Conservation (phyloP, 2,329 filamentous ascomycete genomes). For the Akanthomyces dipterigenus region DNA sequence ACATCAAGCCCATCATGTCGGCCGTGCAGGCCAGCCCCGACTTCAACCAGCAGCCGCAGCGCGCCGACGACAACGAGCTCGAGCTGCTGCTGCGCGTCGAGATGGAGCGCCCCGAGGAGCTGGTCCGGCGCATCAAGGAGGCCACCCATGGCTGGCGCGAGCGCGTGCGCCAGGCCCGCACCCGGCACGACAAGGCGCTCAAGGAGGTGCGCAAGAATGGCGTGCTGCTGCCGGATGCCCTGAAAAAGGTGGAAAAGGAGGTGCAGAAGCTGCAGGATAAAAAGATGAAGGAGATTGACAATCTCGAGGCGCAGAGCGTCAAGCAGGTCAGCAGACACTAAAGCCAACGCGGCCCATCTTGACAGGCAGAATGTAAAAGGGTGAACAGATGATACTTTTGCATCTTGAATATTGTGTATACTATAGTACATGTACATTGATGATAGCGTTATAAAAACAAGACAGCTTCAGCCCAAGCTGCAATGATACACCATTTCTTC, state of each 20-base stretch:
- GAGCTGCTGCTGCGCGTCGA: conserved; percentile 50
- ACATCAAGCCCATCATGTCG: conserved; percentile 49
- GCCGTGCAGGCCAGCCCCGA: conserved; percentile 45
- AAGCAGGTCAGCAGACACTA: conserved; percentile 30
- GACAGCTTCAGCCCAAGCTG: not conserved
- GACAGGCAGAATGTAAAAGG: not conserved
- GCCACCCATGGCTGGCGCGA: conserved; percentile 45
- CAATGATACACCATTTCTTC: not conserved
- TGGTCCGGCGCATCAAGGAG: conserved; percentile 37
- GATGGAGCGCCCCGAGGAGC: conserved; percentile 43
- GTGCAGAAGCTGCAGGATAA: conserved; percentile 46
- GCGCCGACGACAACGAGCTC: conserved; percentile 50
- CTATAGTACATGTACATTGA: conserved; percentile 14
- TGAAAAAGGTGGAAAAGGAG: conserved; percentile 40
- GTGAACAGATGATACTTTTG: not conserved
- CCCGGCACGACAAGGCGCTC: conserved; percentile 42
- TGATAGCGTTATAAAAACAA: conserved; percentile 1
- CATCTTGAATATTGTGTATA: not conserved
- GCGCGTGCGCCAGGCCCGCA: conserved; percentile 39
- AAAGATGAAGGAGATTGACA: conserved; percentile 44
- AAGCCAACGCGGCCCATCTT: not conserved
- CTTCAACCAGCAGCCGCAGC: conserved; percentile 57
- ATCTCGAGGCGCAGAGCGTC: conserved; percentile 41
- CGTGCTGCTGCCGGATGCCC: conserved; percentile 39
- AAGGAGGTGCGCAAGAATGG: conserved; percentile 42